Evolutionary conservation across 2,329 filamentous ascomycete genomes (phyloP), one percentile per base, ranked within the genome.

Genomic region (Pyrenophora tritici-repentis): DNA sequence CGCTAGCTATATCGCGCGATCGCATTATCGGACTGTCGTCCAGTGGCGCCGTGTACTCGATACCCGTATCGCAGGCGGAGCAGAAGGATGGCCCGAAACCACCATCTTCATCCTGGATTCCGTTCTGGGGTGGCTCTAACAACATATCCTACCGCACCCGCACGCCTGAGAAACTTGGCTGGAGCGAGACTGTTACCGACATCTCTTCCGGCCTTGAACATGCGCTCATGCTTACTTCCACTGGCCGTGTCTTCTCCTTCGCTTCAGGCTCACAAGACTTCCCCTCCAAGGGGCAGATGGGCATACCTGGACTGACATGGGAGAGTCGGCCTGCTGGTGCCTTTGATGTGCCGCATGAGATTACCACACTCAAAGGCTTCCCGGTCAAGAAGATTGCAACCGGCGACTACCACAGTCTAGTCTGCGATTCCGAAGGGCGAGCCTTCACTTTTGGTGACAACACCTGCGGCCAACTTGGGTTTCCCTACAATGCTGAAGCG

Each of bases 391-490:
- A 89, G 59, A 87, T 97, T 50, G 92, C 93, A 1, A 79, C 90
- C 1, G 94, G 94, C 18, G 91, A 96, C 68, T 86, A 87, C 60
- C 94, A 99, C 75, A 96, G 91, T 3, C 76, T 95, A 1, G 89
- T 86, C 0, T 80, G 91, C 13, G 90, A 93, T 67, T 83, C 83
- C 53, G 80, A 87, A 44, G 93, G 93, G 13, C 84, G 86, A 13
- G 82, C 94, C 13, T 96, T 94, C 72, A 81, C 86, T 6, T 97
- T 96, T 75, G 94, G 94, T 32, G 92, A 97, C 73, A 97, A 97
- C 75, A 86, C 86, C 0, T 83, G 85, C 36, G 94, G 94, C n/a
- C 94, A 97, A 73, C 81, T 97, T 3, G 93, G 93, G n/a, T 86
- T 93, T 63, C 85, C 90, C 42, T 84, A 83, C 45, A 85, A 85